Evolutionary conservation across 805 yeast species (phyloP).

Genomic region (Ogataea glucozyma): DNA sequence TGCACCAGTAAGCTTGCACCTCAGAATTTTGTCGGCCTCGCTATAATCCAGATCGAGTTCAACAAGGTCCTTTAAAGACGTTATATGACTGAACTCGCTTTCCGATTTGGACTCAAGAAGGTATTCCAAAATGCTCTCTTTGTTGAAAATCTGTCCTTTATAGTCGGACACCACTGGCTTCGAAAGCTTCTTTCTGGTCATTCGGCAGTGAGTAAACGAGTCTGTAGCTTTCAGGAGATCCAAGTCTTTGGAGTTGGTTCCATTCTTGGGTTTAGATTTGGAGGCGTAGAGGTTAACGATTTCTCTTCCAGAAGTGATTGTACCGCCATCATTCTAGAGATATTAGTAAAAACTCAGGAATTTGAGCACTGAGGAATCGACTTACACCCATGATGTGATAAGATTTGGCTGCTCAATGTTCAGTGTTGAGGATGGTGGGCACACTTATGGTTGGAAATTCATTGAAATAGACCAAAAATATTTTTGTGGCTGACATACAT

Average conservation of each 20-base stretch:
- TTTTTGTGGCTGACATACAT: not conserved
- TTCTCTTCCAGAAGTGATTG: conserved; percentile 61
- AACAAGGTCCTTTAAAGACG: conserved; percentile 29
- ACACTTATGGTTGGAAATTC: no score
- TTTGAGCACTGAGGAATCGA: not conserved
- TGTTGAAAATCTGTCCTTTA: conserved; percentile 64
- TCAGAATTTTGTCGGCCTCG: conserved; percentile 25
- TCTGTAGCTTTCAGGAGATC: conserved; percentile 29
- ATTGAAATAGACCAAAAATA: no score
- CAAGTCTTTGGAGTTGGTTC: conserved; percentile 18
- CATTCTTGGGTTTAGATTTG: conserved; percentile 13
- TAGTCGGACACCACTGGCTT: conserved; percentile 67
- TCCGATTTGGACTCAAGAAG: conserved; percentile 39
- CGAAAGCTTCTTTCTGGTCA: conserved; percentile 44
- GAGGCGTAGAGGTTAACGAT: conserved; percentile 33
- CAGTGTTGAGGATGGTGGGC: not conserved
- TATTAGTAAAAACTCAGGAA: conserved; percentile 2
- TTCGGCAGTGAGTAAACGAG: conserved; percentile 49
- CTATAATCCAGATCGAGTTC: conserved; percentile 32
- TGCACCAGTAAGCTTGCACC: conserved; percentile 42
- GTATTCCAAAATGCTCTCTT: conserved; percentile 60
- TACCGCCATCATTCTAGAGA: conserved; percentile 69
- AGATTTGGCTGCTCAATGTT: no score
- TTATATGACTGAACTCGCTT: conserved; percentile 34
- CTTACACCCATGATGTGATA: conserved; percentile 25